Base-by-base conservation (phyloP, 139 green algal genomes). In the Chlamydomonas incerta region DNA sequence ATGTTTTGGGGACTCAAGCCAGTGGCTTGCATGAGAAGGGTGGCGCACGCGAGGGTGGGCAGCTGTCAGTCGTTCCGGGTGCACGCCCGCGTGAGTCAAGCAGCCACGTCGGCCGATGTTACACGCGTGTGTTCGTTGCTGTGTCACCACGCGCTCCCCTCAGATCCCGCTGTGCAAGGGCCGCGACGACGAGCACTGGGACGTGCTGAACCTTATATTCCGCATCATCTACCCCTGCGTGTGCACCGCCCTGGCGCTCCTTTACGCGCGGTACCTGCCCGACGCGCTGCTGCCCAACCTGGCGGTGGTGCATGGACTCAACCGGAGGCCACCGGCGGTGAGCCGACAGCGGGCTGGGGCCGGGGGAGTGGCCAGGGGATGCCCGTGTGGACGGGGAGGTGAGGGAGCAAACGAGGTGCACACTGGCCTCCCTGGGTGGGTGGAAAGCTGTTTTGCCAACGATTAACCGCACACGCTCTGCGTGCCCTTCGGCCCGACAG, bases 291-390 rank as follows among this genome's bases (percentile, higher is more conserved):
- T 85, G 79, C 79, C 79, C 79, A 85, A 85, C 33, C 63, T 85
- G 47, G 79, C 79, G 1, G 79, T 85, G 31, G 47, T 85, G 65
- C 79, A 85, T 35, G 79, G 79, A 17, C 79, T 85, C 65, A 85
- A 85, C 66, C 65, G 66, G 31, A 68, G 67, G 31, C 37, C 79
- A 11, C 41, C 41, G 2, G 29, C 29, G 46, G 63, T 73, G 63
- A 21, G 77, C 24, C n/a, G 29, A 29, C 17, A 50, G 46, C 26
- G 28, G 47, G 11, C 15, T 18, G 17, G 69, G 21, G 37, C 23
- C 11, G 52, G 52, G 52, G 52, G 52, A 58, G 52, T n/a, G n/a
- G 52, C 52, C 15, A 58, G 52, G 52, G 15, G 23, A 18, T 6
- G 28, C 20, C 8, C 6, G 58, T 29, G 20, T 29, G 21, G 20